phyloP scores from a whole-genome alignment of 1,284 basidiomycete genomes.

The Tranzscheliella williamsii region DNA sequence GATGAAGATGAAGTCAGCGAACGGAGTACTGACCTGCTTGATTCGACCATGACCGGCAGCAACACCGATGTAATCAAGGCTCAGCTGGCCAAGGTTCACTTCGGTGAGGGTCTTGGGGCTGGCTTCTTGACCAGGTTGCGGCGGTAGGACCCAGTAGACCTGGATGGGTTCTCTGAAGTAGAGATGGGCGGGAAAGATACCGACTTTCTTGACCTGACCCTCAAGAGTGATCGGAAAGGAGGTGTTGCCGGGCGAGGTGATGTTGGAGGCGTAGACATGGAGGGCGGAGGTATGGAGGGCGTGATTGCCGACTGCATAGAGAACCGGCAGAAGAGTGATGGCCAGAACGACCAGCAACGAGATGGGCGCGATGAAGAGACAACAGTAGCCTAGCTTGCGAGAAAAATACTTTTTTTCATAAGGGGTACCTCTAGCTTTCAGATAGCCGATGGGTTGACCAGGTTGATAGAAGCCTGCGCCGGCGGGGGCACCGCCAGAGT shows the following conservation, averaged over 20 bases:
- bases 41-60: constrained; percentile 60
- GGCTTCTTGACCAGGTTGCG: constrained; percentile 26
- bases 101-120: constrained; percentile 46
- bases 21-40: constrained; percentile 50
- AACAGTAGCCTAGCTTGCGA: constrained; percentile 54
- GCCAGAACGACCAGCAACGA: constrained; percentile 46
- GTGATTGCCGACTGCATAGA: constrained; percentile 60
- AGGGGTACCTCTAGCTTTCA: constrained; percentile 54
- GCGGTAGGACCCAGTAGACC: constrained; percentile 59
- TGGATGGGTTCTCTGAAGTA: constrained; percentile 59
- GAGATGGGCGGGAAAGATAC: constrained; percentile 61
- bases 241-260: constrained; percentile 55
- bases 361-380: constrained; percentile 46
- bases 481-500: constrained; percentile 14
- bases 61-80: constrained; percentile 53
- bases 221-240: constrained; percentile 59
- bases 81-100: constrained; percentile 54
- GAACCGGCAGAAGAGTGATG: constrained; percentile 58
- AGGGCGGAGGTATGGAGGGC: constrained; percentile 58
- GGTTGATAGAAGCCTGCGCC: constrained; percentile 40
- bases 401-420: constrained; percentile 59
- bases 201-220: constrained; percentile 60
- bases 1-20: background rate
- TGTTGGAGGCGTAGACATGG: constrained; percentile 58
- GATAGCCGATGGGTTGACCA: constrained; percentile 51